Evolutionary conservation across 2,329 filamentous ascomycete genomes (phyloP).

Genomic region (Xylaria sp.): DNA sequence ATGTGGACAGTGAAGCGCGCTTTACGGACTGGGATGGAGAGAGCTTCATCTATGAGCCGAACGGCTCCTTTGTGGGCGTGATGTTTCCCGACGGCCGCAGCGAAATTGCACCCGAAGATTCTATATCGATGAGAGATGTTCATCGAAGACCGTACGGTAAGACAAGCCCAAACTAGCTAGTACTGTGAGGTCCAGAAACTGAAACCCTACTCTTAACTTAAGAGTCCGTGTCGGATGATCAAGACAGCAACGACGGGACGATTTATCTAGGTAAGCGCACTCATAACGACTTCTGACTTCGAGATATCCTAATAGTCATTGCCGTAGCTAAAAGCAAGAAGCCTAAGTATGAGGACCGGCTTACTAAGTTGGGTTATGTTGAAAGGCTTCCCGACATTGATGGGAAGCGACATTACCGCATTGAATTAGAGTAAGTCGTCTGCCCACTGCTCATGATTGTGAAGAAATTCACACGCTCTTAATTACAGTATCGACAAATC

Average conservation of each 20-base stretch:
- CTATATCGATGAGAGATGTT: slow-evolving; percentile 18
- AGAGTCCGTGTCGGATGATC: slow-evolving; percentile 13
- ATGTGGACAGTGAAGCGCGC: slow-evolving; percentile 10
- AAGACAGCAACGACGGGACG: background rate
- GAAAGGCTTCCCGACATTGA: slow-evolving; percentile 30
- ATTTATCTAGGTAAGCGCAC: slow-evolving; percentile 18
- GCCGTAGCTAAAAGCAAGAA: background rate
- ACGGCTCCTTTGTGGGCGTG: slow-evolving; percentile 2
- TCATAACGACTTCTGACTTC: background rate
- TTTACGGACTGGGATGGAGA: slow-evolving; percentile 16
- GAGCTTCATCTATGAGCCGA: slow-evolving; percentile 15
- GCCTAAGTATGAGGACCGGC: slow-evolving; percentile 27
- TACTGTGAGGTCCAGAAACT: slow-evolving; percentile 2
- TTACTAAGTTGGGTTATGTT: slow-evolving; percentile 24
- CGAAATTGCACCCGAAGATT: slow-evolving; percentile 24
- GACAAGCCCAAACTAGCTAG: background rate
- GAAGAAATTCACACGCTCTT: background rate
- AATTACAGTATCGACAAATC: slow-evolving; percentile 23
- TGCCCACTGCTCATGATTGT: no score
- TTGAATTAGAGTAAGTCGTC: slow-evolving; percentile 24
- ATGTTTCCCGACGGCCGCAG: slow-evolving; percentile 4
- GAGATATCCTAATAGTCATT: slow-evolving; percentile 2
- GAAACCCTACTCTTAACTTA: slow-evolving; percentile 1
- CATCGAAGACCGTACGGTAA: slow-evolving; percentile 17
- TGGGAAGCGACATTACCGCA: slow-evolving; percentile 31